A percentile compares a stretch with the other conserved stretches of the same genome.
Evolutionary conservation across 176 grass and related monocot genomes (phyloP).

Genomic region (Alloteropsis semialata): DNA sequence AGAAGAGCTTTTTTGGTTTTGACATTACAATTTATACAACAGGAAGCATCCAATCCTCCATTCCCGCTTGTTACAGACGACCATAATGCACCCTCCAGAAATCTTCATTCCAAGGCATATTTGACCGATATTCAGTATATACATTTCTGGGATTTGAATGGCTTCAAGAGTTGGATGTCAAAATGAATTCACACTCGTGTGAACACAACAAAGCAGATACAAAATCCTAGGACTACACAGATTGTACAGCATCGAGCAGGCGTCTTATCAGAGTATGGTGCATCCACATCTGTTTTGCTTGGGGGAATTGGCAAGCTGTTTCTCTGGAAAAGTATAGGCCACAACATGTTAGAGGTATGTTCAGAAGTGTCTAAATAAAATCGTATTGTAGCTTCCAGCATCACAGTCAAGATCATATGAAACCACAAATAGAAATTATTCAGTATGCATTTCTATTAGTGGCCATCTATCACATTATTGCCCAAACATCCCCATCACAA

Average conservation of each 20-base stretch:
- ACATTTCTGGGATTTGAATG: constrained; percentile 20
- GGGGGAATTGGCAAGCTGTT: constrained; percentile 47
- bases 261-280: constrained; percentile 58
- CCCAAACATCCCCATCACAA: neutral
- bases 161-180: constrained; percentile 46
- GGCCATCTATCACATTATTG: neutral
- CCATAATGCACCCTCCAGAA: constrained; percentile 14
- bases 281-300: constrained; percentile 77
- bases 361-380: neutral
- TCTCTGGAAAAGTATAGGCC: constrained; percentile 49
- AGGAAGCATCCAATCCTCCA: constrained; percentile 45
- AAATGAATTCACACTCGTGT: constrained; percentile 50
- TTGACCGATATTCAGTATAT: constrained; percentile 1
- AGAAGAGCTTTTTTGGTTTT: neutral
- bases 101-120: constrained; percentile 19
- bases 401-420: neutral
- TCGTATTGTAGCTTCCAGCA: neutral
- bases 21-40: constrained; percentile 56
- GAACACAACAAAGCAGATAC: constrained; percentile 23
- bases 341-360: constrained; percentile 5
- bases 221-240: constrained; percentile 40
- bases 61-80: constrained; percentile 11
- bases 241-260: constrained; percentile 24
- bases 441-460: neutral
- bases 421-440: neutral